Evolutionary conservation across 768 basidiomycete genomes (phyloP).

Genomic region (Tylopilus subfusipes): DNA sequence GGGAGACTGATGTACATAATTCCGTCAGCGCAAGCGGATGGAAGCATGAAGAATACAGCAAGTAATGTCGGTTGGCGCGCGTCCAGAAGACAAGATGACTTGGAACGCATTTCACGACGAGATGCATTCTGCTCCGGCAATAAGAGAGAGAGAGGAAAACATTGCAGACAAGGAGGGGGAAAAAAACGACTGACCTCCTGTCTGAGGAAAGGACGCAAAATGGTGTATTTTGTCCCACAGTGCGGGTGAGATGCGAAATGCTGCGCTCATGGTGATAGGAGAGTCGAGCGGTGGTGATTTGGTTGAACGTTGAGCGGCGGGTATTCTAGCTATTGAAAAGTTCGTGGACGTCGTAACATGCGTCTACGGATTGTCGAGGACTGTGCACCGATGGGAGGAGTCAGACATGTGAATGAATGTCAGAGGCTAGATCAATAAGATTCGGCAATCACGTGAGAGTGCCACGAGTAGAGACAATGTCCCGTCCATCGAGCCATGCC

Average conservation of each 20-base stretch:
- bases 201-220: slow-evolving; percentile 90
- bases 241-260: slow-evolving; percentile 69
- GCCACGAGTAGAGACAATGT: too few relatives aligned
- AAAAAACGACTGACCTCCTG: slow-evolving; percentile 58
- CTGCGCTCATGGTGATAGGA: slow-evolving; percentile 32
- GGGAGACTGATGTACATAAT: slow-evolving; percentile 59
- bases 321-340: neutral
- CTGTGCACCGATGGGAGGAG: neutral
- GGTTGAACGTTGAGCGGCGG: neutral
- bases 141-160: neutral
- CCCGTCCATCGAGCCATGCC: too few relatives aligned
- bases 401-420: neutral
- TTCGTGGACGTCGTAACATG: slow-evolving; percentile 2
- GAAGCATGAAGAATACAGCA: neutral
- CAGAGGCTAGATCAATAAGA: neutral
- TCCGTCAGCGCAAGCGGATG: slow-evolving; percentile 6
- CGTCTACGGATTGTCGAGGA: neutral
- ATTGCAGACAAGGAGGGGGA: neutral
- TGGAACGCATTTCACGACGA: too few relatives aligned
- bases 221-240: slow-evolving; percentile 92
- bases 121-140: neutral
- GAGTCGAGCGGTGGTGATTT: neutral
- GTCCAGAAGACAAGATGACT: neutral
- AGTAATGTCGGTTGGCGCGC: too few relatives aligned
- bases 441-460: slow-evolving; percentile 12